Evolutionary conservation across 1,139 yeast species (phyloP), one percentile per base, ranked within the genome.

Genomic region (Sugiyamaella xylanicola): DNA sequence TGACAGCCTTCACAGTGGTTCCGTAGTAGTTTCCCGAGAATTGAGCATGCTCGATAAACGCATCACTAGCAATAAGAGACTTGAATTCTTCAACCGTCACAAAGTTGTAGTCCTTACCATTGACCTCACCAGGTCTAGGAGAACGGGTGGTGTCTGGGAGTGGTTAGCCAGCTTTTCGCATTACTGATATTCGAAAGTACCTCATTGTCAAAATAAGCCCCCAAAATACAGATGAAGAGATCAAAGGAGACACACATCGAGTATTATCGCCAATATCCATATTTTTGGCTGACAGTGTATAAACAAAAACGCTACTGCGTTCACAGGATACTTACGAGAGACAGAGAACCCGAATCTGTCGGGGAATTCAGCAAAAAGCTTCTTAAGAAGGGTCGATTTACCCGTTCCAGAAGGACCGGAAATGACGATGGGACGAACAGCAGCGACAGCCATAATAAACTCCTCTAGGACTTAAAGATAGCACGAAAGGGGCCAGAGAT

Each of bases 321-420:
- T 25, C 29, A 25, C 29, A 25, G 8, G 29, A 9, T 4, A 64
- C 73, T 51, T 62, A 70, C 74, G 78, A 50, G 97, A 91, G 41
- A 93, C 90, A 45, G 97, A 89, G 73, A 93, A 93, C 1, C 98
- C 99, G 73, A 93, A 93, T 60, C 78, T 81, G 65, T 82, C 84
- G 58, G 99, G 99, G 73, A 73, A 90, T 72, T 93, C 98, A 47
- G 88, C 91, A 69, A 95, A 88, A 62, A 93, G 79, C 72, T 85
- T 87, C 75, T 93, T 91, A 71, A 93, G 80, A 58, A 93, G 78
- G 15, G 99, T 93, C 65, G 97, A 91, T 74, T 93, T 93, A 61
- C 99, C 99, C 40, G 97, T 81, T 8, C 78, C 99, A 54, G 97
- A 89, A 54, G 99, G 99, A 61, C 99, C 99, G 43, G 97, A 91